A percentile compares a stretch with the other conserved stretches of the same genome.
phyloP scores from a whole-genome alignment of 2,329 filamentous ascomycete species.

The Trichoderma harzianum region DNA sequence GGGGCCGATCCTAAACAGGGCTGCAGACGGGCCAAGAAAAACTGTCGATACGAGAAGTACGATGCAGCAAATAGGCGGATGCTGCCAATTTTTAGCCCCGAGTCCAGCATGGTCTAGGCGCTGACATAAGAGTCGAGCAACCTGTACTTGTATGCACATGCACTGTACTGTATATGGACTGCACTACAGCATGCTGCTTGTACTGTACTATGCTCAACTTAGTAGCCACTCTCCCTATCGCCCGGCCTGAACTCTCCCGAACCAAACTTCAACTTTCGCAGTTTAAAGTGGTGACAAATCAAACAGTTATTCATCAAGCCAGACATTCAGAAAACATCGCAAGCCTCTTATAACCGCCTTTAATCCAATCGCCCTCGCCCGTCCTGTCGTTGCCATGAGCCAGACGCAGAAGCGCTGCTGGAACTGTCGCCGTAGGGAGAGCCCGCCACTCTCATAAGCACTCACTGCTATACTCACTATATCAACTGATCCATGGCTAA shows the following conservation, averaged over 20 bases:
- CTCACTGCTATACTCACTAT: not conserved
- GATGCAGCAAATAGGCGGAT: not conserved
- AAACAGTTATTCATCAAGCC: not conserved
- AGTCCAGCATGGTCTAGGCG: not conserved
- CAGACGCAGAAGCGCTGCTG: constrained; percentile 13
- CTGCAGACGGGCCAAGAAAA: not conserved
- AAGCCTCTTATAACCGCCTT: not conserved
- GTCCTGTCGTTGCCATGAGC: not conserved
- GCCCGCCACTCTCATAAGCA: not conserved
- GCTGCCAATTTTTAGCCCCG: not conserved
- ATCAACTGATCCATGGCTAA: not conserved
- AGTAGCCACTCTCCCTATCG: not conserved
- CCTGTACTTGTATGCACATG: not conserved
- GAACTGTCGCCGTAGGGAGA: constrained; percentile 13
- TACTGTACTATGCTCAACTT: not conserved
- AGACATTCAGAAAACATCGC: not conserved
- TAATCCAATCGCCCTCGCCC: not conserved
- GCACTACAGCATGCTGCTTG: not conserved
- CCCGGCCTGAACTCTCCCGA: not conserved
- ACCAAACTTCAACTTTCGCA: not conserved
- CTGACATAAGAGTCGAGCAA: not conserved
- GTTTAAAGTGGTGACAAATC: not conserved
- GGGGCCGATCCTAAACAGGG: no score
- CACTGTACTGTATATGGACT: not conserved
- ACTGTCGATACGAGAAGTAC: not conserved